phyloP scores from a whole-genome alignment of 306 rosid species.

The Oemleria cerasiformis region DNA sequence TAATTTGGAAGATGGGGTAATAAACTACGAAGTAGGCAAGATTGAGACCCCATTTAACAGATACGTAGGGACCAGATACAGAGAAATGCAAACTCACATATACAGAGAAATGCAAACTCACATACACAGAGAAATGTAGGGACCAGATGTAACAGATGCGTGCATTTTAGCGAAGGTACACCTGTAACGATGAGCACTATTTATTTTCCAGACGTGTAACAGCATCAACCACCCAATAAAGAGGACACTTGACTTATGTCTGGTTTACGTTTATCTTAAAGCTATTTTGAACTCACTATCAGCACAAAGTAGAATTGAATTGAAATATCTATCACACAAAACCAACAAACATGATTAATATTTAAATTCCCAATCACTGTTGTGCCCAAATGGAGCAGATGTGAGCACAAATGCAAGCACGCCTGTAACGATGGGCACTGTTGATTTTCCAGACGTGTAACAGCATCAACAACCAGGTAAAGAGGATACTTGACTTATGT shows the following conservation, averaged over 20 bases:
- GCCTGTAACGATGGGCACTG: conserved; percentile 43
- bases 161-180: conserved; percentile 27
- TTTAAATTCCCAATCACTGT: conserved; percentile 1
- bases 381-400: conserved; percentile 41
- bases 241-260: conserved; percentile 35
- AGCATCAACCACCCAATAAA: conserved; percentile 19
- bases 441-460: conserved; percentile 41
- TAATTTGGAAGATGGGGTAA: neutral
- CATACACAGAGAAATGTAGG: conserved; percentile 15
- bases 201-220: conserved; percentile 46
- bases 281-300: neutral
- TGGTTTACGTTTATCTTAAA: neutral
- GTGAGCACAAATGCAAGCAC: conserved; percentile 35
- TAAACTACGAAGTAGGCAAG: neutral
- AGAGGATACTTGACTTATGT: conserved; percentile 32
- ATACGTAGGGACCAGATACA: conserved; percentile 39
- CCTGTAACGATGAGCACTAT: conserved; percentile 47
- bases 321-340: neutral
- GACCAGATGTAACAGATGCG: conserved; percentile 49
- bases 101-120: conserved; percentile 14
- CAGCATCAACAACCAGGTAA: conserved; percentile 21
- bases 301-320: too few relatives aligned
- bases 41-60: neutral
- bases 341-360: neutral
- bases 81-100: conserved; percentile 24